phyloP scores from a whole-genome alignment of 2,329 filamentous ascomycete species.

The Neoarthrinium moseri region DNA sequence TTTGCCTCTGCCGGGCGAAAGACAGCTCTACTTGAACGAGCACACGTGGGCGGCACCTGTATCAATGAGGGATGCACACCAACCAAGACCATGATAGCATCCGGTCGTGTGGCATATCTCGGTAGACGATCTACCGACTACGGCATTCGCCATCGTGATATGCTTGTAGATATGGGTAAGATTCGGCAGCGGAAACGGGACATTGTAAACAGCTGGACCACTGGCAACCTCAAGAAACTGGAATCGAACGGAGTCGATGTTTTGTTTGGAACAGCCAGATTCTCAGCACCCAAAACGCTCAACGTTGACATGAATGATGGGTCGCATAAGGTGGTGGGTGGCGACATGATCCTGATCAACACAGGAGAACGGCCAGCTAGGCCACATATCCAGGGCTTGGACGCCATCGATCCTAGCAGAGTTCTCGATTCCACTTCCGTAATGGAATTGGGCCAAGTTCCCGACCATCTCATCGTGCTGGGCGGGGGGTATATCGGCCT shows the following conservation, averaged over 20 bases:
- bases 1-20: conserved; percentile 43
- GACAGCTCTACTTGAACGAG: conserved; percentile 46
- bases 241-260: conserved; percentile 40
- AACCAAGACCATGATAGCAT: conserved; percentile 56
- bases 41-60: conserved; percentile 51
- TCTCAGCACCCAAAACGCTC: conserved; percentile 34
- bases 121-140: conserved; percentile 40
- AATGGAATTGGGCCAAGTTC: conserved; percentile 44
- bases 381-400: conserved; percentile 35
- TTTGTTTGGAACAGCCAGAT: conserved; percentile 42
- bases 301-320: conserved; percentile 26
- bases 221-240: conserved; percentile 43
- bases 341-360: conserved; percentile 44
- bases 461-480: conserved; percentile 47
- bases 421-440: conserved; percentile 47
- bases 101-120: conserved; percentile 47
- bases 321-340: conserved; percentile 31
- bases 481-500: conserved; percentile 53
- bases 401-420: conserved; percentile 29
- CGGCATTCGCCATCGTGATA: conserved; percentile 32
- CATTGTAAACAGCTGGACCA: conserved; percentile 49
- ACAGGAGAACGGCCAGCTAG: conserved; percentile 40
- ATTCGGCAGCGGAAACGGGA: conserved; percentile 51
- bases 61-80: conserved; percentile 57
- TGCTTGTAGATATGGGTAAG: conserved; percentile 42